Evolutionary conservation across 1,284 basidiomycete species (phyloP).

Genomic region (Ceratobasidium papillatum): DNA sequence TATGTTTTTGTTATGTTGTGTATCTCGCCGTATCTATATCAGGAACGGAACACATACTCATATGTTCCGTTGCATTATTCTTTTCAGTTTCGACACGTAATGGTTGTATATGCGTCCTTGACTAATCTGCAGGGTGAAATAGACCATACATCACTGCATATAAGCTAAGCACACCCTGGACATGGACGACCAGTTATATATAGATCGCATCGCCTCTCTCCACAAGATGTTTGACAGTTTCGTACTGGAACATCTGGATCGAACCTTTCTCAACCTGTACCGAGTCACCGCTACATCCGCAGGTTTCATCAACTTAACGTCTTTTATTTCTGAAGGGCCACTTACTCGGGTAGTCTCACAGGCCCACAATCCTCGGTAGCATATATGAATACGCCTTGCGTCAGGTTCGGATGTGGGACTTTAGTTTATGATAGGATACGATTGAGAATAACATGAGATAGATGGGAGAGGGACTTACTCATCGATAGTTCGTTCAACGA

Average conservation of each 20-base stretch:
- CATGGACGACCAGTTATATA: slow-evolving; percentile 64
- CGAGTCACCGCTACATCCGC: slow-evolving; percentile 63
- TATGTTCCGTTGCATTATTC: too few species aligned
- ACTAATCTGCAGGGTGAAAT: too few species aligned
- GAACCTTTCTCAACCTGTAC: slow-evolving; percentile 73
- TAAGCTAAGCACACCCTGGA: too few species aligned
- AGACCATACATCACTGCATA: too few species aligned
- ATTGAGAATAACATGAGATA: slow-evolving; percentile 14
- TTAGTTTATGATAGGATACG: slow-evolving; percentile 29
- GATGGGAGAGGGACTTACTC: slow-evolving; percentile 61
- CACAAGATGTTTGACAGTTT: slow-evolving; percentile 73
- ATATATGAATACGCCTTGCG: slow-evolving; percentile 79
- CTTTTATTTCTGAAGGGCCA: slow-evolving; percentile 43
- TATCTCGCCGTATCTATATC: too few species aligned
- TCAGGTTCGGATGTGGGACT: slow-evolving; percentile 81
- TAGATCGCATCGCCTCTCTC: slow-evolving; percentile 74
- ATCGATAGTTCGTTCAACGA: slow-evolving; percentile 81
- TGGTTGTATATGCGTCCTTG: too few species aligned
- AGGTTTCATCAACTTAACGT: slow-evolving; percentile 8
- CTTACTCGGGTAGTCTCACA: slow-evolving; percentile 77
- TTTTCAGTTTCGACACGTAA: too few species aligned
- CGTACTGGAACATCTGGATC: slow-evolving; percentile 74
- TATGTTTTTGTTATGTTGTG: too few species aligned
- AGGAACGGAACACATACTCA: too few species aligned
- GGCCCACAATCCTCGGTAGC: slow-evolving; percentile 75